Evolutionary conservation across 1,284 basidiomycete genomes (phyloP).

Genomic region (Marasmius fiardii): DNA sequence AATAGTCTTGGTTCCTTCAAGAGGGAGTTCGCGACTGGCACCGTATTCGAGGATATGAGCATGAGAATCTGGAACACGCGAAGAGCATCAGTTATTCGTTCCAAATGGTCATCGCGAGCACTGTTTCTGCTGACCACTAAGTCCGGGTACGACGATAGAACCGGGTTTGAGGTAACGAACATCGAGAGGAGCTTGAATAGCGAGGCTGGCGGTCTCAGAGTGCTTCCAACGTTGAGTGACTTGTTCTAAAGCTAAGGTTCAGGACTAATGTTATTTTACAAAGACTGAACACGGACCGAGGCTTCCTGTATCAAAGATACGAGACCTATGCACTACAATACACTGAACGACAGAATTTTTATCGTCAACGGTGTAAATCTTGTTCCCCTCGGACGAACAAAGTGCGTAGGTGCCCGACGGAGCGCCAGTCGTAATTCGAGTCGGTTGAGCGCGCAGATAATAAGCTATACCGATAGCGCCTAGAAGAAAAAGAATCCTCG

Average conservation of each 20-base stretch:
- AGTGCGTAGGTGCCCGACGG: slow-evolving; percentile 45
- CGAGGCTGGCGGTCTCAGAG: slow-evolving; percentile 6
- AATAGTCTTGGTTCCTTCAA: slow-evolving; percentile 62
- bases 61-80: slow-evolving; percentile 64
- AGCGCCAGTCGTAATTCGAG: not conserved
- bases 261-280: not conserved
- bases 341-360: slow-evolving; percentile 50
- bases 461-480: not conserved
- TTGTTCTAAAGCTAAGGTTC: slow-evolving; percentile 32
- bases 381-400: slow-evolving; percentile 48
- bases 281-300: slow-evolving; percentile 40
- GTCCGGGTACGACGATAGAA: slow-evolving; percentile 62
- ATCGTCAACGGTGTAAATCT: slow-evolving; percentile 61
- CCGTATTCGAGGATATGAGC: slow-evolving; percentile 79
- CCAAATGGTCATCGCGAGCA: not conserved
- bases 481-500: not conserved
- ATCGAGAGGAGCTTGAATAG: slow-evolving; percentile 23
- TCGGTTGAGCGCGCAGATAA: not conserved
- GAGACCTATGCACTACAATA: slow-evolving; percentile 47
- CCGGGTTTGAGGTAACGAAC: slow-evolving; percentile 50
- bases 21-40: slow-evolving; percentile 56
- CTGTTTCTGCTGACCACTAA: slow-evolving; percentile 48
- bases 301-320: slow-evolving; percentile 52
- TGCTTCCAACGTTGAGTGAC: slow-evolving; percentile 38
- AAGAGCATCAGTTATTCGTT: slow-evolving; percentile 8